phyloP scores from a whole-genome alignment of 2,329 filamentous ascomycete genomes.

The Sporothrix dimorphospora region DNA sequence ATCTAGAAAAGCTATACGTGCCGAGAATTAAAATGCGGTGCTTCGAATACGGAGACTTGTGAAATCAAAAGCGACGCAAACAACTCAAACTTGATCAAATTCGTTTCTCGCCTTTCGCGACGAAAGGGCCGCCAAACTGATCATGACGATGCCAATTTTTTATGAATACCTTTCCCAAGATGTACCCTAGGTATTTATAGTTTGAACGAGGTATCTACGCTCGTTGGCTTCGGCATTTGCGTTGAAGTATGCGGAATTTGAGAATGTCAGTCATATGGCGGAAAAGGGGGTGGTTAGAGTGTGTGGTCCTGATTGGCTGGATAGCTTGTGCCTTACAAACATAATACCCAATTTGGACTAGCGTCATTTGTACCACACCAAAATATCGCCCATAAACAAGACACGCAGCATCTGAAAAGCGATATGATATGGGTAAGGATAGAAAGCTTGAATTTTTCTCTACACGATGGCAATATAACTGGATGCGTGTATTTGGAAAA shows the following conservation, averaged over 20 bases:
- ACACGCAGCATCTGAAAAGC: not conserved
- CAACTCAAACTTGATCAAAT: not conserved
- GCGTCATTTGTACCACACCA: not conserved
- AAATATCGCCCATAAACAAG: not conserved
- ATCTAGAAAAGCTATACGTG: not conserved
- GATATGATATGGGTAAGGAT: not conserved
- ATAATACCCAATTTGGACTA: not conserved
- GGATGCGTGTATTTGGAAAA: not conserved
- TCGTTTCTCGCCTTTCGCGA: not conserved
- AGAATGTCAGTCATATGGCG: not conserved
- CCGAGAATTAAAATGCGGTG: not conserved
- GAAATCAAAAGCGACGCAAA: not conserved
- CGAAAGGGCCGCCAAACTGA: not conserved
- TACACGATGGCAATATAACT: not conserved
- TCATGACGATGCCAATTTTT: not conserved
- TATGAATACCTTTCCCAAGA: not conserved
- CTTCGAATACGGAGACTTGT: not conserved
- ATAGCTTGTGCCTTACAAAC: not conserved
- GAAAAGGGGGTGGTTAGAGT: not conserved
- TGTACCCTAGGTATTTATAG: not conserved
- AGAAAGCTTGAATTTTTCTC: slow-evolving; percentile 1
- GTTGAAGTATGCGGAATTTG: too few species aligned
- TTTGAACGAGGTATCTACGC: not conserved
- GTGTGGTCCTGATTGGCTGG: slow-evolving; percentile 4
- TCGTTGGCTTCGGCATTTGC: not conserved